Conservation (phyloP, 2,329 filamentous ascomycete species). For the Colletotrichum sp. region DNA sequence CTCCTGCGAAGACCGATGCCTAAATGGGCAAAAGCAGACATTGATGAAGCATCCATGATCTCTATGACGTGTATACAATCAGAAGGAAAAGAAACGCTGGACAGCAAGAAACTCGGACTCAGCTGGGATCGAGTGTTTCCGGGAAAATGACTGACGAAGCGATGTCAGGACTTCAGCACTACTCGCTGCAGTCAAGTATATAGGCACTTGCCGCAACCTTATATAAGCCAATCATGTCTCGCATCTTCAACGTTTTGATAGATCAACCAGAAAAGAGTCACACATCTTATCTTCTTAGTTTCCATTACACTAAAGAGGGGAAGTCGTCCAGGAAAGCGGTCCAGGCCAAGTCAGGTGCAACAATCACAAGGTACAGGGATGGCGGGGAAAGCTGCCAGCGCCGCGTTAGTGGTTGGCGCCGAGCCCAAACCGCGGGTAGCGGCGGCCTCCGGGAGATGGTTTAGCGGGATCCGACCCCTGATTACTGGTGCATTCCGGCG, state of each 20-base stretch:
- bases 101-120: not conserved
- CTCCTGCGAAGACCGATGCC: not conserved
- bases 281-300: not conserved
- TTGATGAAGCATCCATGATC: not conserved
- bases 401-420: not conserved
- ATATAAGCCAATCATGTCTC: not conserved
- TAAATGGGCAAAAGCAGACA: not conserved
- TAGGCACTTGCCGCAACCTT: not conserved
- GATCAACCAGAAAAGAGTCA: not conserved
- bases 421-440: constrained; percentile 3
- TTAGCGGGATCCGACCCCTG: constrained; percentile 6
- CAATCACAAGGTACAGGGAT: not conserved
- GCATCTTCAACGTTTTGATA: not conserved
- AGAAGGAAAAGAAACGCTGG: not conserved
- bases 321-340: not conserved
- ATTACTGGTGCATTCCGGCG: constrained; percentile 8
- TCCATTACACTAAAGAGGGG: not conserved
- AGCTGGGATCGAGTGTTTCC: not conserved
- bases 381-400: not conserved
- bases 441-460: constrained; percentile 18
- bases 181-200: not conserved
- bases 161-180: not conserved
- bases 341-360: not conserved
- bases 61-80: not conserved
- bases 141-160: not conserved